These are phyloP conservation scores for Russula vinacea DNA, from an alignment of 768 basidiomycete genomes.

Conservation along the genomic window DNA sequence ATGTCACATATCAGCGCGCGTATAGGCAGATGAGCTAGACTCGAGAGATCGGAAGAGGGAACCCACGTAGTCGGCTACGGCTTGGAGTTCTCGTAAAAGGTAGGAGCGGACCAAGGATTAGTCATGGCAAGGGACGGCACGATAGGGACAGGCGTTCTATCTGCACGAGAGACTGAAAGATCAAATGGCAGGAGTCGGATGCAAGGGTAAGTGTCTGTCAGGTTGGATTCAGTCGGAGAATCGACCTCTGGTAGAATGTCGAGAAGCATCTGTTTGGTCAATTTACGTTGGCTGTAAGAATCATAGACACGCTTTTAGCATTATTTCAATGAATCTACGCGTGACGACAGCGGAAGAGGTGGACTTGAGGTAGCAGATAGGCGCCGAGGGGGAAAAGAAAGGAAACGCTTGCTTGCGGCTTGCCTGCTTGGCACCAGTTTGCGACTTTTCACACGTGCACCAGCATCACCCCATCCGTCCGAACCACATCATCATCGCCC, in stretches of 20 bases:
- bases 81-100: slow-evolving; percentile 14
- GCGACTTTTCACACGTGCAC: slow-evolving; percentile 27
- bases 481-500: slow-evolving; percentile 28
- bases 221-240: slow-evolving; percentile 25
- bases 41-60: slow-evolving; percentile 2
- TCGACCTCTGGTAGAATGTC: not conserved
- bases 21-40: not conserved
- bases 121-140: slow-evolving; percentile 3
- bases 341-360: not conserved
- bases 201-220: not conserved
- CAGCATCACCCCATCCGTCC: slow-evolving; percentile 26
- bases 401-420: slow-evolving; percentile 1
- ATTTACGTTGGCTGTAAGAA: slow-evolving; percentile 11
- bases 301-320: not conserved
- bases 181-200: not conserved
- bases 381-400: slow-evolving; percentile 6
- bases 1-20: not conserved
- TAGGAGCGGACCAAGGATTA: slow-evolving; percentile 2
- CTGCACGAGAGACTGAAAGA: not conserved
- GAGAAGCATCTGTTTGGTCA: slow-evolving; percentile 4
- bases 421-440: no score
- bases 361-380: not conserved
- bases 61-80: slow-evolving; percentile 1
- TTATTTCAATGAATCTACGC: not conserved
- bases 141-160: not conserved